Percentiles rank a stretch among this genome's conserved stretches.
phyloP scores from a whole-genome alignment of 208 protist genomes.

The Acanthamoeba castellanii region DNA sequence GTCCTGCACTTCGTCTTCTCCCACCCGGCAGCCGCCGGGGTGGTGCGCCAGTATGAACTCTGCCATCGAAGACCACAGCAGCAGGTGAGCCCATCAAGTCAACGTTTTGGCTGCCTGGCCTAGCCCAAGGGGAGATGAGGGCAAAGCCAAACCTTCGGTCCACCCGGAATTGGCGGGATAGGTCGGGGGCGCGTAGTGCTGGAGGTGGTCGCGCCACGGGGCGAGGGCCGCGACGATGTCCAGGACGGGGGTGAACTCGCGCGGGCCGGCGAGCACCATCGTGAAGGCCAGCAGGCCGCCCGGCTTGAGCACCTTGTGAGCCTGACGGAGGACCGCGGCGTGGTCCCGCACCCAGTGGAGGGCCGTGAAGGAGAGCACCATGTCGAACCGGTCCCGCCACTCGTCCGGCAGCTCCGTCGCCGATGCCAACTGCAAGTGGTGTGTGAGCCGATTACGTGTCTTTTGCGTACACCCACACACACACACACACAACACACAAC shows the following conservation, averaged over 20 bases:
- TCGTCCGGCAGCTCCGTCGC: background rate
- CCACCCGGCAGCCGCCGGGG: background rate
- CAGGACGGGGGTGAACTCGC: background rate
- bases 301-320: background rate
- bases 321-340: background rate
- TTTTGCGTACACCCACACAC: background rate
- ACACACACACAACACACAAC: background rate
- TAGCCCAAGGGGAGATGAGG: background rate
- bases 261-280: background rate
- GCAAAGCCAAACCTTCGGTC: background rate
- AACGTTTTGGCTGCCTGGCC: too few species aligned
- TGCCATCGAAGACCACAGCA: background rate
- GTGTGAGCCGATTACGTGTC: background rate
- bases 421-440: background rate
- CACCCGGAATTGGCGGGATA: background rate
- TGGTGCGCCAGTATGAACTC: background rate
- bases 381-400: background rate
- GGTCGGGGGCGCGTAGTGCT: background rate
- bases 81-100: background rate
- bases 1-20: background rate
- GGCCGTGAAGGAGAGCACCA: slow-evolving; percentile 25
- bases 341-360: background rate
- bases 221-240: background rate
- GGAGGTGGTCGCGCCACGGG: background rate
- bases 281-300: background rate